Evolutionary conservation across 352 stramenopile genomes (phyloP).

Genomic region (Globisporangium iwayamae): DNA sequence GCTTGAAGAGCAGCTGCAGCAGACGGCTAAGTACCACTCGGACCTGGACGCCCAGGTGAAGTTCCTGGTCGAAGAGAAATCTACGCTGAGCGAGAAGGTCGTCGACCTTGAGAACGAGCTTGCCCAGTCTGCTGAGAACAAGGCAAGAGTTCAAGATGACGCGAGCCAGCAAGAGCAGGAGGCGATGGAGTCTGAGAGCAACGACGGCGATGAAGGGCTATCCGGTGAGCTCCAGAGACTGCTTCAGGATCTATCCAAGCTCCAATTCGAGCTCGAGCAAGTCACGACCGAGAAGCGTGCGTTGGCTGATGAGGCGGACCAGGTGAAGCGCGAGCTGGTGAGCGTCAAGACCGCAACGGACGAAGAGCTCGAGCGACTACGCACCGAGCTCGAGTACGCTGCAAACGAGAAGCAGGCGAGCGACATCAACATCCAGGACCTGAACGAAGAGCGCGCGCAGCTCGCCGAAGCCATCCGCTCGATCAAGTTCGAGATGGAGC

Average conservation of each 20-base stretch:
- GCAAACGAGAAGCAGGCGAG: constrained; percentile 34
- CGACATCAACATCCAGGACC: constrained; percentile 26
- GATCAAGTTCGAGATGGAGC: constrained; percentile 30
- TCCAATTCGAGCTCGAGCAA: constrained; percentile 33
- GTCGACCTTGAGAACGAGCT: constrained; percentile 18
- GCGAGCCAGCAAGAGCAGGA: constrained; percentile 7
- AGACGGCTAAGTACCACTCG: constrained; percentile 19
- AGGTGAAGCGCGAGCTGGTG: background rate
- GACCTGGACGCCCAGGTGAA: constrained; percentile 27
- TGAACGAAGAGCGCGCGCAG: constrained; percentile 30
- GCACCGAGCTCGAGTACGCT: constrained; percentile 24
- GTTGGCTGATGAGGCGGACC: background rate
- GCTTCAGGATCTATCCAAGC: constrained; percentile 32
- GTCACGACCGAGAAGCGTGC: constrained; percentile 6
- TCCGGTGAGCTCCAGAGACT: constrained; percentile 29
- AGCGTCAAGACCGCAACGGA: background rate
- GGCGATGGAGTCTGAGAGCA: constrained; percentile 3
- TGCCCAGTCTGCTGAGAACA: constrained; percentile 1
- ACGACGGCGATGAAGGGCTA: constrained; percentile 9
- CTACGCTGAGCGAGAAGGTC: constrained; percentile 24
- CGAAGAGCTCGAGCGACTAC: constrained; percentile 20
- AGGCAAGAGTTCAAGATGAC: background rate
- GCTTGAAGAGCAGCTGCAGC: constrained; percentile 33
- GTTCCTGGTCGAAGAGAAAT: constrained; percentile 33
- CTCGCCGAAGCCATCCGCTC: constrained; percentile 14